Evolutionary conservation across 2,329 filamentous ascomycete genomes (phyloP).

Genomic region (Aspergillus niger): DNA sequence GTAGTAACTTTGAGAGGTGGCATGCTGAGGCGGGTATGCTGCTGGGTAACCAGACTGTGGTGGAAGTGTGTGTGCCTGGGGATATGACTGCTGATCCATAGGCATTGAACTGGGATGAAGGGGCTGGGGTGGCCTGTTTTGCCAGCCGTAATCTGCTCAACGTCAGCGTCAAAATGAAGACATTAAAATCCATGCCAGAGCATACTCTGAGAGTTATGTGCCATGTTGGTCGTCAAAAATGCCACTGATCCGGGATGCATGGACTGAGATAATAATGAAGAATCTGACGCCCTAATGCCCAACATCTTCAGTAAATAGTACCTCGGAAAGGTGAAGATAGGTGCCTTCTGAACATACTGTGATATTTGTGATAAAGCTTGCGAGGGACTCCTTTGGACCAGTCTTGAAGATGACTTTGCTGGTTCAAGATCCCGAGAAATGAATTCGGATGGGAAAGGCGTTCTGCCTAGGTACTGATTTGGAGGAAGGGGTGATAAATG

Average conservation of each 20-base stretch:
- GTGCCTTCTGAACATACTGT: neutral
- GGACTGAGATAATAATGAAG: constrained; percentile 3
- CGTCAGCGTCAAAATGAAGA: constrained; percentile 18
- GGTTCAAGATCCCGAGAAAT: constrained; percentile 1
- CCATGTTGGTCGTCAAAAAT: constrained; percentile 31
- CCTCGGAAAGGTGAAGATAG: too few species aligned
- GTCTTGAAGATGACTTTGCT: neutral
- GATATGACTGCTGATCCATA: constrained; percentile 30
- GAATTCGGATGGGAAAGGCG: neutral
- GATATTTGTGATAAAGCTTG: neutral
- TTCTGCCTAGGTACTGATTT: neutral
- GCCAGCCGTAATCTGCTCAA: constrained; percentile 33
- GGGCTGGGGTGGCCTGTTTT: constrained; percentile 31
- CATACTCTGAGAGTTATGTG: constrained; percentile 36
- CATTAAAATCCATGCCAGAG: too few species aligned
- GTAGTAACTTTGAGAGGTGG: constrained; percentile 26
- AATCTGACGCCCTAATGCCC: neutral
- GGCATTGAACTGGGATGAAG: constrained; percentile 30
- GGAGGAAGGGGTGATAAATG: neutral
- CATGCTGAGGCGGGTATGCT: constrained; percentile 29
- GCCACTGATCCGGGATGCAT: constrained; percentile 17
- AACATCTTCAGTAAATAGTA: neutral
- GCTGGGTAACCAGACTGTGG: constrained; percentile 26
- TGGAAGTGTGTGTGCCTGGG: constrained; percentile 29
- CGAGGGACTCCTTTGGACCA: neutral